Base-by-base conservation (phyloP, 2,329 filamentous ascomycete genomes). In the Hortaea werneckii region DNA sequence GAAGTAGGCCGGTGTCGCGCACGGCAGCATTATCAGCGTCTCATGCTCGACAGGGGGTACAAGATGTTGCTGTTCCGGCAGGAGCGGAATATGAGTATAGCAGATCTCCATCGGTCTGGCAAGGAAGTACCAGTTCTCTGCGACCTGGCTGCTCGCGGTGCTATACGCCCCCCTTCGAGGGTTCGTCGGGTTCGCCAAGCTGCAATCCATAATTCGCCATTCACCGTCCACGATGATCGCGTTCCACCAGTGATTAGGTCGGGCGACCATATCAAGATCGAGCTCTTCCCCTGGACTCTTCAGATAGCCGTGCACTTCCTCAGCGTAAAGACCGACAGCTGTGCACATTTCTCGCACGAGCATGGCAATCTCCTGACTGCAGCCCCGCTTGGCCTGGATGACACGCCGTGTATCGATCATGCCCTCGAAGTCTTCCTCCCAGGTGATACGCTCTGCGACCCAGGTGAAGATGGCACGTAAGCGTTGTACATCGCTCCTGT, bases 231-330 rank as follows among this genome's bases (percentile, higher is more conserved):
- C 82, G 32, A 95, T 70, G 12, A 96, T 87, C 0, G 87, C 82
- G 57, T 98, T 98, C 92, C 92, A 98, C 81, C 85, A 96, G 67
- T 98, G 92, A 59, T 98, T 98, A 0, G 90, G 77, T 29, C 83
- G 80, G n/a, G 87, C 86, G 64, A 90, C 79, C 47, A 83, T 83
- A 50, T 85, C 85, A 38, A 88, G 72, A 57, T 96, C 89, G 1
- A 84, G 73, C 6, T 82, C 70, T 58, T 96, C 92, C 0, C 90
- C 90, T 0, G 92, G 92, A 1, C 78, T 75, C 64, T 98, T 98
- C 46, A 98, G 78, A 60, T 92, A 96, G 0, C 92, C 92, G 49
- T 82, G 80, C 10, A 98, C 80, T 13, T 94, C 75, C 62, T 96
- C 90, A 32, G 86, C 87, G 53, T 87, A 83, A 32, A 98, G 76